Conservation (phyloP, 257 asterid species). For the Capsicum rhomboideum region DNA sequence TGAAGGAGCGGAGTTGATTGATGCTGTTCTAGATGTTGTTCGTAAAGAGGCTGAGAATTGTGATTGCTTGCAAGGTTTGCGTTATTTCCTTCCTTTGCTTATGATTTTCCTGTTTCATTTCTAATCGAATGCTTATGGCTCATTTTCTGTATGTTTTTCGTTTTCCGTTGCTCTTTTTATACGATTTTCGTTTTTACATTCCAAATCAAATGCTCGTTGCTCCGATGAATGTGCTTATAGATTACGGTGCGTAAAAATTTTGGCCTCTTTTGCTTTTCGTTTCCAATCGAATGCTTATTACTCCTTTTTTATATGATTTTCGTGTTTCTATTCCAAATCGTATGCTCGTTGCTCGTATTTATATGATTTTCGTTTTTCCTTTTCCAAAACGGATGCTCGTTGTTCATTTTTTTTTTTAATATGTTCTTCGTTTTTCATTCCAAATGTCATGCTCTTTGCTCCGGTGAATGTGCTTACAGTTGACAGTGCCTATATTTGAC, state of each 20-base stretch:
- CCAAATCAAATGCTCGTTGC: too few species aligned
- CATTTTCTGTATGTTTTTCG: too few species aligned
- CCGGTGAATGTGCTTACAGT: background rate
- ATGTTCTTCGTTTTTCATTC: background rate
- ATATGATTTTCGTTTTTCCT: too few species aligned
- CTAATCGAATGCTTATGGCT: too few species aligned
- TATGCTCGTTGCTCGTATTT: background rate
- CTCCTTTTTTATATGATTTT: background rate
- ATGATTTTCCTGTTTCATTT: background rate
- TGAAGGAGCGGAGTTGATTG: constrained; percentile 62
- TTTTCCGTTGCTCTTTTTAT: background rate
- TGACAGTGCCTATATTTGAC: background rate
- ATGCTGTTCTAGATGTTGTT: constrained; percentile 64
- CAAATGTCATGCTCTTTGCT: background rate
- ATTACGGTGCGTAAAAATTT: too few species aligned
- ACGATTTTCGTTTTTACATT: too few species aligned
- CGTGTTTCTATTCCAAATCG: background rate
- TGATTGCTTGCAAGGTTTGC: constrained; percentile 58
- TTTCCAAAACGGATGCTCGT: too few species aligned
- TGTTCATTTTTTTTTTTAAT: too few species aligned
- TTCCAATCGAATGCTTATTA: background rate
- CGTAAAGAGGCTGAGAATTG: constrained; percentile 63
- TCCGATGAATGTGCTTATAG: too few species aligned
- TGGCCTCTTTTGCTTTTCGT: too few species aligned
- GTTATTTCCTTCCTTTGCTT: too few species aligned